Evolutionary conservation across 2,329 filamentous ascomycete genomes (phyloP).

Genomic region (Exophiala dermatitidis): DNA sequence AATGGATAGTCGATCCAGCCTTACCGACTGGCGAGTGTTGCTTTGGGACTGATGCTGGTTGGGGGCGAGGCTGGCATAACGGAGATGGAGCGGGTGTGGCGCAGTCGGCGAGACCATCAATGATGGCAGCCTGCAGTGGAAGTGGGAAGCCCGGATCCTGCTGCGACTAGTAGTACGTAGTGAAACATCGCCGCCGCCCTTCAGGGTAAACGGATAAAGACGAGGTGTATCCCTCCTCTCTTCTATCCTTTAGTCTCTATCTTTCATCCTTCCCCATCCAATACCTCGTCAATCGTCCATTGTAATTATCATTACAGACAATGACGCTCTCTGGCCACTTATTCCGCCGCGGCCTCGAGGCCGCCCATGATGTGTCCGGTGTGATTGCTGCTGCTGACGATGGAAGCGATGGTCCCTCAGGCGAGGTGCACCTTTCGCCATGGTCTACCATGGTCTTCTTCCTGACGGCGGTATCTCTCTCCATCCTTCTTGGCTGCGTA

Average conservation of each 20-base stretch:
- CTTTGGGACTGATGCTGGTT: not conserved
- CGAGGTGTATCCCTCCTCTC: not conserved
- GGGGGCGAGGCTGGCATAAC: not conserved
- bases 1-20: too few species aligned
- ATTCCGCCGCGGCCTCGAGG: slow-evolving; percentile 35
- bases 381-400: slow-evolving; percentile 25
- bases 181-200: not conserved
- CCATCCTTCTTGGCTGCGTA: slow-evolving; percentile 29
- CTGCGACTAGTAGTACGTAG: not conserved
- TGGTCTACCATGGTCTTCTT: slow-evolving; percentile 29
- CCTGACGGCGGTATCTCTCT: slow-evolving; percentile 28
- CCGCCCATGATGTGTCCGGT: slow-evolving; percentile 26
- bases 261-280: not conserved
- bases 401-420: slow-evolving; percentile 13
- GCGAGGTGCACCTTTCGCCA: slow-evolving; percentile 25
- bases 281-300: not conserved
- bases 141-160: not conserved
- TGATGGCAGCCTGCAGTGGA: not conserved
- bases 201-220: not conserved
- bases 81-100: not conserved
- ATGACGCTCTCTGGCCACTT: slow-evolving; percentile 25
- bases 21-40: too few species aligned
- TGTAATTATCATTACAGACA: not conserved
- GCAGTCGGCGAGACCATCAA: not conserved
- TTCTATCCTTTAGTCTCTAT: not conserved